Conservation (phyloP, 176 grass and related monocot genomes). For the Carex pumila region DNA sequence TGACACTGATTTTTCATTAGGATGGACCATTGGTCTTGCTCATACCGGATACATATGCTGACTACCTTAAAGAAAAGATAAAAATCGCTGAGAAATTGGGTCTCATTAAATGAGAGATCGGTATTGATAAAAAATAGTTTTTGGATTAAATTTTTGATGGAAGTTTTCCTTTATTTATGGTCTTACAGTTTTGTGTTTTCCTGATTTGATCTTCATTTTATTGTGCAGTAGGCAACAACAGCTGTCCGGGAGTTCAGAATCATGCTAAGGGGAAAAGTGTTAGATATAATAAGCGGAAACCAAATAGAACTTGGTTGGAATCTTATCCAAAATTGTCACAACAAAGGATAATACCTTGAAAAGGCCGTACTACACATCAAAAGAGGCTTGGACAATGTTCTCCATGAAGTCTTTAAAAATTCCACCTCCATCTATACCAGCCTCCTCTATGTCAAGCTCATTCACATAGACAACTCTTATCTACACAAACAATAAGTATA, state of each 20-base stretch:
- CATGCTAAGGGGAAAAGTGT: background rate
- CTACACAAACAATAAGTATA: conserved; percentile 40
- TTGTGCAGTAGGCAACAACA: too few relatives aligned
- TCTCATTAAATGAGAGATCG: background rate
- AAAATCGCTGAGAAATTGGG: too few relatives aligned
- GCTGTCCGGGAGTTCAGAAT: too few relatives aligned
- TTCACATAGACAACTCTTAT: conserved; percentile 87
- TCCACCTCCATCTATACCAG: conserved; percentile 93
- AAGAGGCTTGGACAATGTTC: conserved; percentile 92
- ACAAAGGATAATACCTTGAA: conserved; percentile 58
- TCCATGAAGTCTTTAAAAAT: conserved; percentile 99
- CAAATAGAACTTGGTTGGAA: background rate
- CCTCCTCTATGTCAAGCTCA: conserved; percentile 87
- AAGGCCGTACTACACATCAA: conserved; percentile 88
- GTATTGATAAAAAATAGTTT: too few relatives aligned
- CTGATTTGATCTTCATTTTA: too few relatives aligned
- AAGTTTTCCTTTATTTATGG: too few relatives aligned
- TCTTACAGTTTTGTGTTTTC: too few relatives aligned
- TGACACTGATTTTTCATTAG: too few relatives aligned
- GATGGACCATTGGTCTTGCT: too few relatives aligned
- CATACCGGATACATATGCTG: too few relatives aligned
- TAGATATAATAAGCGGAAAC: conserved; percentile 3
- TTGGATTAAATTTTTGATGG: too few relatives aligned
- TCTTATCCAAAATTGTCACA: background rate
- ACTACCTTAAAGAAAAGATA: too few relatives aligned